Base-by-base conservation (phyloP, 2,329 filamentous ascomycete species). In the Lecanoromycetidae sp. region DNA sequence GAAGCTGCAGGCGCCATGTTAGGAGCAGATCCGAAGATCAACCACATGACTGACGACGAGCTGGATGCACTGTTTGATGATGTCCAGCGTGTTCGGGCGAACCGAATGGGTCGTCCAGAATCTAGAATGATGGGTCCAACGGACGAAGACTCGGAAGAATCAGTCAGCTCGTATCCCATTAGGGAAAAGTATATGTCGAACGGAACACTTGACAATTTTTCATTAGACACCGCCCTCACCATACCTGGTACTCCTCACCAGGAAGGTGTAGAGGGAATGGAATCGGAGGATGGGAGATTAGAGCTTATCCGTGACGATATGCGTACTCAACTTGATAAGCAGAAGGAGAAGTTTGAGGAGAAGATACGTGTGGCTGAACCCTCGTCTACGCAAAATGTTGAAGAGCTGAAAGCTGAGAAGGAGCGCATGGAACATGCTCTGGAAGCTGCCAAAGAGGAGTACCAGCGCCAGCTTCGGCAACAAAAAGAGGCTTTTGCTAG, bases 111-210 rank as follows among this genome's bases (percentile, higher is more conserved):
- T 19, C 66, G 71, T 44, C 68, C 73, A 0, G 75, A 79, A 48
- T 72, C 69, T 52, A 64, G 71, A 15, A 57, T 80, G 4, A 68
- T 73, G 40, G 75, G 77, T 35, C 68, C 66, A 12, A 71, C 73
- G 33, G 85, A 90, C 47, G 90, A 95, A 48, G 91, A 96, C 61
- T 79, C 81, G n/a, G n/a, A n/a, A 45, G 91, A 98, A 55, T 95
- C 90, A 0, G 77, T 84, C 39, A 84, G 81, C 23, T 95, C 90
- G 0, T 95, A 88, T 59, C 82, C 87, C 1, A 72, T 88, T 25
- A 76, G 91, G 43, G 91, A 98, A 57, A 96, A 96, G 60, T 96
- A 96, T 64, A 77, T 94, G 69, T 95, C 88, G 2, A 91, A 84
- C 46, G 90, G 90, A 2, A 95, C 90, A 0, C 74, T 96, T 44